A percentile compares a stretch with the other conserved stretches of the same genome.
phyloP scores from a whole-genome alignment of 805 yeast species.

The Wickerhamiella sergipiensis region DNA sequence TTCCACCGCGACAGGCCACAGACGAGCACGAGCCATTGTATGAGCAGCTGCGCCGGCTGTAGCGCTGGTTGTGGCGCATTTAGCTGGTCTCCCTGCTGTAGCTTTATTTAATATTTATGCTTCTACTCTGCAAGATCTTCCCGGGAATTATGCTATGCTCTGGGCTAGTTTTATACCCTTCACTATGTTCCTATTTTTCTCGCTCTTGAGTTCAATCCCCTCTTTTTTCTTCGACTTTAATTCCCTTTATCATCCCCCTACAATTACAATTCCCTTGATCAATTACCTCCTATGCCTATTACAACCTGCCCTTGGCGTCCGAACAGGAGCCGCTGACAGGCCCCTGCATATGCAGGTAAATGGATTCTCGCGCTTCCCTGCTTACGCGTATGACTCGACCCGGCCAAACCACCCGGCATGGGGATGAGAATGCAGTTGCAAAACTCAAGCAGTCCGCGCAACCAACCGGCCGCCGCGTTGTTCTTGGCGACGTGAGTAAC shows the following conservation, averaged over 20 bases:
- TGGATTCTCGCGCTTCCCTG: background rate
- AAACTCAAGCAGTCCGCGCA: background rate
- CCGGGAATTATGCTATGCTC: too few relatives aligned
- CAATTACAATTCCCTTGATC: too few relatives aligned
- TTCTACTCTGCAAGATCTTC: too few relatives aligned
- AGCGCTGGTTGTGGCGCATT: background rate
- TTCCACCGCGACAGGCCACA: background rate
- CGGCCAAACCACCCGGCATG: background rate
- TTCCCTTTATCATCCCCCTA: too few relatives aligned
- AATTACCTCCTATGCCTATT: too few relatives aligned
- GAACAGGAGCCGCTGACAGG: background rate
- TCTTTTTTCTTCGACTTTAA: too few relatives aligned
- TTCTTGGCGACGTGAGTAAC: background rate
- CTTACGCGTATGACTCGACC: background rate
- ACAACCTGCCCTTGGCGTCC: too few relatives aligned
- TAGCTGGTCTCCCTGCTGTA: background rate
- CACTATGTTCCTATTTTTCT: too few relatives aligned
- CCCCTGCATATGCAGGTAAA: background rate
- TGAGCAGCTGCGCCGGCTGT: background rate
- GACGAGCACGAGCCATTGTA: background rate
- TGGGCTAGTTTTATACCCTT: too few relatives aligned
- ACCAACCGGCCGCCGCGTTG: background rate
- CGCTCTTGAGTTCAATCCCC: too few relatives aligned
- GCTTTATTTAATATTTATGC: background rate
- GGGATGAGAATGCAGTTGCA: background rate